A percentile compares a stretch with the other conserved stretches of the same genome.
Evolutionary conservation across 2,329 filamentous ascomycete genomes (phyloP).

Genomic region (Cladophialophora psammophila): DNA sequence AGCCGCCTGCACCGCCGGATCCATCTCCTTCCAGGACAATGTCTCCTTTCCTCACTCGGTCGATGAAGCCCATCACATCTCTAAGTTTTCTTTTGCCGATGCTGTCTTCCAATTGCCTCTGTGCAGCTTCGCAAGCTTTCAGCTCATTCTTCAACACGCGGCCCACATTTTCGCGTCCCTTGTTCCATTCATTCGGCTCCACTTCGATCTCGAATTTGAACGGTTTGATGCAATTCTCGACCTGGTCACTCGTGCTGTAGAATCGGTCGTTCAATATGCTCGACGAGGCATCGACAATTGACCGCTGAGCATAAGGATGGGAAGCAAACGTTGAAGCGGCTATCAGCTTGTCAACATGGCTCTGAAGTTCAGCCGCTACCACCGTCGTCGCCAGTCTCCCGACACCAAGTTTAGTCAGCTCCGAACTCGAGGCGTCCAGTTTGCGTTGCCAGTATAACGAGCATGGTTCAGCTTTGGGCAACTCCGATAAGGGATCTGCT

Average conservation of each 20-base stretch:
- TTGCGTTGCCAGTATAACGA: slow-evolving; percentile 93
- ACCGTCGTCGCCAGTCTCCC: slow-evolving; percentile 91
- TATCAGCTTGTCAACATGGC: slow-evolving; percentile 80
- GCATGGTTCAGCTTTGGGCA: slow-evolving; percentile 84
- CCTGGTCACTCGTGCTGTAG: slow-evolving; percentile 96
- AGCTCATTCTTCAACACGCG: slow-evolving; percentile 86
- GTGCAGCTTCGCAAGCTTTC: slow-evolving; percentile 78
- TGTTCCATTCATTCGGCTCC: slow-evolving; percentile 85
- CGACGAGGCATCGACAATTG: slow-evolving; percentile 89
- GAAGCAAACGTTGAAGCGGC: slow-evolving; percentile 81
- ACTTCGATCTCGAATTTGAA: slow-evolving; percentile 99
- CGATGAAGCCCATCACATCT: slow-evolving; percentile 90
- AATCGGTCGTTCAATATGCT: slow-evolving; percentile 92
- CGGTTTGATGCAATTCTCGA: slow-evolving; percentile 98
- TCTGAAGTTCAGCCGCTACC: slow-evolving; percentile 85
- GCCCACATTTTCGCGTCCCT: slow-evolving; percentile 82
- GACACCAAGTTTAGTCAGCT: slow-evolving; percentile 91
- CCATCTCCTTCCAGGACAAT: slow-evolving; percentile 84
- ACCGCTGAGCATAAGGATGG: slow-evolving; percentile 89
- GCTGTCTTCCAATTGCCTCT: slow-evolving; percentile 75
- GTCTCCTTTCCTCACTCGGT: slow-evolving; percentile 86
- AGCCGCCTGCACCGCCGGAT: slow-evolving; percentile 86
- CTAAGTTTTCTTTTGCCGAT: slow-evolving; percentile 84
- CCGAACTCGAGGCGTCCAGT: slow-evolving; percentile 87
- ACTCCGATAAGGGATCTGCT: slow-evolving; percentile 73